Base-by-base conservation (phyloP, 2,329 filamentous ascomycete genomes). In the Neobulgaria alba region DNA sequence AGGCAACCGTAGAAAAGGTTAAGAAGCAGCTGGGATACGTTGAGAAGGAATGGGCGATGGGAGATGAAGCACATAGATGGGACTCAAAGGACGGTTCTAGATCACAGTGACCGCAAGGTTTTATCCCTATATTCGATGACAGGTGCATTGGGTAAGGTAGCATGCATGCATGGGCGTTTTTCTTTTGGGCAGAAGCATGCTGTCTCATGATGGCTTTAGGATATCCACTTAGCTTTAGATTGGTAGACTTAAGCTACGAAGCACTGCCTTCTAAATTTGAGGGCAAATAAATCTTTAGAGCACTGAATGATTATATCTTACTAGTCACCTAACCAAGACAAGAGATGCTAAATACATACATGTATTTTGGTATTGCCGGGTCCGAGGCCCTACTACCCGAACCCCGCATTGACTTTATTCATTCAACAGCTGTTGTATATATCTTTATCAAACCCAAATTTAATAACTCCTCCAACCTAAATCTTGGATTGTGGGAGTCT, bases 11-110 rank as follows among this genome's bases (percentile, higher is more conserved):
- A 0, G 71, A 79, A 42, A 77, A 80, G 51, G 88, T 96, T 47
- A 98, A 98, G 73, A 72, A 75, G 56, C 73, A 83, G 48, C 71
- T 95, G 31, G 88, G 88, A 0, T 96, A 98, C 58, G 72, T 82
- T 3, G 90, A 96, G 65, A 82, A 83, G 53, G 71, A 77, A 19
- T 95, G 92, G 88, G 72, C 73, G 42, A 81, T 79, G 4, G 89
- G 86, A 8, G 85, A 95, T 54, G 90, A 96, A 67, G 82, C 77
- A 20, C 75, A 77, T 38, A 71, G 89, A 59, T 95, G 89, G 89
- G 84, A 83, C 38, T 75, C 66, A 29, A 68, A 72, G 34, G 64
- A 43, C 5, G 51, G 47, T 29, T 7, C 33, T 3, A 35, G 23
- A 7, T 7, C 23, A 7, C 7, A 26, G 12, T 26, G 23, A 26